Evolutionary conservation across 2,329 filamentous ascomycete genomes (phyloP).

Genomic region (Fusarium verticillioides): DNA sequence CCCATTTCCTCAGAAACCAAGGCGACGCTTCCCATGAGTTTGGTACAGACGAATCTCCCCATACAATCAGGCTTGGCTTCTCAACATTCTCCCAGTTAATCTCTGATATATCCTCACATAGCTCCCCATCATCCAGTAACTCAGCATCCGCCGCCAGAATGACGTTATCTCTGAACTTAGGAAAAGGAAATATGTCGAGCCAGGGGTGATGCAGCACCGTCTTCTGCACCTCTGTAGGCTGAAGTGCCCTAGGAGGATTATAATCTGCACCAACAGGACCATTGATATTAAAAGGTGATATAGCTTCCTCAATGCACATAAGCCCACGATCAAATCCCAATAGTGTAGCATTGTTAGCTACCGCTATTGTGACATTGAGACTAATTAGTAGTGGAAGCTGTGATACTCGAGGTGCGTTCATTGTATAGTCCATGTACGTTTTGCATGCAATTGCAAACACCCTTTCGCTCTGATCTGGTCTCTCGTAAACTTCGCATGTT

Average conservation of each 20-base stretch:
- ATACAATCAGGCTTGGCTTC: constrained; percentile 21
- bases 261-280: neutral
- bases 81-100: constrained; percentile 4
- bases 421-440: constrained; percentile 12
- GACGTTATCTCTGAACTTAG: constrained; percentile 5
- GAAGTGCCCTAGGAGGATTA: neutral
- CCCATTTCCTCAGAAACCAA: constrained; percentile 22
- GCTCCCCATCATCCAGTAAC: constrained; percentile 5
- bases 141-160: neutral
- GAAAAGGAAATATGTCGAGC: constrained; percentile 22
- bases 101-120: constrained; percentile 7
- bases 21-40: constrained; percentile 21
- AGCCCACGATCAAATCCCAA: neutral
- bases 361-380: constrained; percentile 15
- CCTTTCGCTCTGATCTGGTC: neutral
- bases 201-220: constrained; percentile 9
- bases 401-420: constrained; percentile 8
- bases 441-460: constrained; percentile 6
- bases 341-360: neutral
- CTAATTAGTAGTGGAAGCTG: constrained; percentile 17
- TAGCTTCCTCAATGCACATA: constrained; percentile 3
- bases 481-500: constrained; percentile 6
- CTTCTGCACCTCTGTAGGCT: neutral
- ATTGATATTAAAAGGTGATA: constrained; percentile 6
- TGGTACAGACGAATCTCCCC: constrained; percentile 11